phyloP scores from a whole-genome alignment of 108 stramenopile genomes.

The Epipyxis sp. region DNA sequence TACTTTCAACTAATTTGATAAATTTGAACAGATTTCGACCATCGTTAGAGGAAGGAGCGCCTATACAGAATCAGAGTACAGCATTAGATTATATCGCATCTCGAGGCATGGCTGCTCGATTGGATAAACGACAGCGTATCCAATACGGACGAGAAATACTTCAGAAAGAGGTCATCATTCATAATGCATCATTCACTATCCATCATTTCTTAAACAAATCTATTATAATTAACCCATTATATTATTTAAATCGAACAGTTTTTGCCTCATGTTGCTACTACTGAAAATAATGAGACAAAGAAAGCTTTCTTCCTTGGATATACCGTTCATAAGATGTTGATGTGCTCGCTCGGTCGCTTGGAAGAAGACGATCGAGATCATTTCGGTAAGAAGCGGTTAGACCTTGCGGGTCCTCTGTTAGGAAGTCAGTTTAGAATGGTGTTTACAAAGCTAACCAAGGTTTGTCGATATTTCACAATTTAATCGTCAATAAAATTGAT shows the following conservation, averaged over 20 bases:
- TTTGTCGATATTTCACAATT: too few relatives aligned
- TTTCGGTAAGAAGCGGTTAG: conserved; percentile 98
- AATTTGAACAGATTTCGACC: conserved; percentile 94
- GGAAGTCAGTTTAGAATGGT: conserved; percentile 90
- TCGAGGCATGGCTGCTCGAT: conserved; percentile 74
- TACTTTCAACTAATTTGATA: too few relatives aligned
- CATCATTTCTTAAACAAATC: neutral
- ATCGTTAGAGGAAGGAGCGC: conserved; percentile 86
- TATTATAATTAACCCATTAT: too few relatives aligned
- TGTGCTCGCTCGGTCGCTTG: conserved; percentile 83
- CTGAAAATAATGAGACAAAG: conserved; percentile 90
- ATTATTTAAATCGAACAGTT: too few relatives aligned
- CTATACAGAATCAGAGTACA: conserved; percentile 82
- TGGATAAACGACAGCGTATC: conserved; percentile 91
- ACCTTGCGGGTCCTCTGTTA: conserved; percentile 95
- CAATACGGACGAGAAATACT: conserved; percentile 86
- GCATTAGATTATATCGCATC: conserved; percentile 95
- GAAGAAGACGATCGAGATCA: conserved; percentile 99
- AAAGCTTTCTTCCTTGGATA: conserved; percentile 99
- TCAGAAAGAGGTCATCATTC: conserved; percentile 89
- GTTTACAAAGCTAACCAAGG: conserved; percentile 85
- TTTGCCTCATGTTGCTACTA: conserved; percentile 95
- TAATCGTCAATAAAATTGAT: too few relatives aligned
- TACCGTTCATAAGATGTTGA: conserved; percentile 92
- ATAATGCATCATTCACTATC: neutral